These are phyloP conservation scores for Penicillium crystallinum DNA, from an alignment of 495 filamentous ascomycete species.

Conservation along the genomic window DNA sequence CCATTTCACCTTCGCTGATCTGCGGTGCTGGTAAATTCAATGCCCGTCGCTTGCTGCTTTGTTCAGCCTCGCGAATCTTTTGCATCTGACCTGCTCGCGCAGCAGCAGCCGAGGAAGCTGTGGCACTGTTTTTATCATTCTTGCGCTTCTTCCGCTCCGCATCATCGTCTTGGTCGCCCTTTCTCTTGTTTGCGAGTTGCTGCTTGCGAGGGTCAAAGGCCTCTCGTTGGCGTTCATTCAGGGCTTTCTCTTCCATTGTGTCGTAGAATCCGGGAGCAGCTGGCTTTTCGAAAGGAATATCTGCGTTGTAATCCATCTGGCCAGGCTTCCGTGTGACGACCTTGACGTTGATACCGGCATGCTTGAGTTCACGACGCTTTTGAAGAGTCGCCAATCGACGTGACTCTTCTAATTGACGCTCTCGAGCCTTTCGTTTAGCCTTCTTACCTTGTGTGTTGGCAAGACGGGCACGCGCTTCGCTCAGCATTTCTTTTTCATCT, in stretches of 20 bases:
- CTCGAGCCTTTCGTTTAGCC: constrained; percentile 94
- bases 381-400: constrained; percentile 82
- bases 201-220: constrained; percentile 93
- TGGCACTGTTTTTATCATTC: constrained; percentile 71
- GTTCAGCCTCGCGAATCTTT: constrained; percentile 91
- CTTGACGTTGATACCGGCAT: constrained; percentile 97
- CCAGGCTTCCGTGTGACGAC: constrained; percentile 87
- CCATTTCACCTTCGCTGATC: constrained; percentile 85
- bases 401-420: constrained; percentile 92
- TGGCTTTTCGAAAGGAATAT: constrained; percentile 94
- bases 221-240: constrained; percentile 82
- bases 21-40: constrained; percentile 82
- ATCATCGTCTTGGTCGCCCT: constrained; percentile 82
- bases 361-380: constrained; percentile 94
- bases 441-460: constrained; percentile 99
- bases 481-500: constrained; percentile 99
- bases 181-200: constrained; percentile 91
- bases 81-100: constrained; percentile 93
- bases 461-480: constrained; percentile 90
- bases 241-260: constrained; percentile 69
- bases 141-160: constrained; percentile 80
- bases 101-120: constrained; percentile 78
- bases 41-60: constrained; percentile 82
- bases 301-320: constrained; percentile 99
- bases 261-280: constrained; percentile 91